phyloP scores from a whole-genome alignment of 805 yeast genomes.

The Teunomyces funiuensis region DNA sequence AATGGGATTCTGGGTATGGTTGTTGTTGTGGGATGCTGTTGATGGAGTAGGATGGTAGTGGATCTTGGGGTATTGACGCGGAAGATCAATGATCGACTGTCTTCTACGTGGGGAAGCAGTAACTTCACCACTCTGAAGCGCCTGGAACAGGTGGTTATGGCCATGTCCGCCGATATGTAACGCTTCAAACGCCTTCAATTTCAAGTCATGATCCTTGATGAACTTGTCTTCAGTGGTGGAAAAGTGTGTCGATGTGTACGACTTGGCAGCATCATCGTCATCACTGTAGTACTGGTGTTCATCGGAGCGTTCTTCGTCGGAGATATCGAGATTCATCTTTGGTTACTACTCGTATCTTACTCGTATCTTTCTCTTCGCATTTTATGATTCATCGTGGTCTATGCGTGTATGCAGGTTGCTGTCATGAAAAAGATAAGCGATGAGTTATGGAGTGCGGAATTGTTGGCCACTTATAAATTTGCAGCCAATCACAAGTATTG shows the following conservation, averaged over 20 bases:
- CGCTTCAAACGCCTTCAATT: conserved; percentile 56
- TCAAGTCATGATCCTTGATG: conserved; percentile 67
- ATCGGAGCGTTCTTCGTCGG: conserved; percentile 5
- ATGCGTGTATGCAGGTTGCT: not conserved
- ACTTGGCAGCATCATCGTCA: conserved; percentile 31
- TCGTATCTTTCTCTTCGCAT: too few relatives aligned
- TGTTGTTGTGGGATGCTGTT: conserved; percentile 17
- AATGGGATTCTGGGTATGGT: conserved; percentile 13
- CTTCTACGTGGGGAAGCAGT: conserved; percentile 24
- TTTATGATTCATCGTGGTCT: not conserved
- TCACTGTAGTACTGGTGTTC: conserved; percentile 13
- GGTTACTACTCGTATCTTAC: not conserved
- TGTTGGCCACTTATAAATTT: too few relatives aligned
- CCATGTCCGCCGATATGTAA: conserved; percentile 24
- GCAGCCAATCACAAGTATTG: too few relatives aligned
- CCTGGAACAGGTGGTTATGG: conserved; percentile 12
- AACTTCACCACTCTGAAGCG: conserved; percentile 24
- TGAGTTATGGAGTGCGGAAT: too few relatives aligned
- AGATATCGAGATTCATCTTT: conserved; percentile 7
- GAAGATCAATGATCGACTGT: conserved; percentile 41
- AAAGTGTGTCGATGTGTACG: conserved; percentile 52
- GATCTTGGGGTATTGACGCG: conserved; percentile 19
- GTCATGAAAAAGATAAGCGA: too few relatives aligned
- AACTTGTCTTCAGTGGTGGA: conserved; percentile 64
- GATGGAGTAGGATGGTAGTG: conserved; percentile 21